A percentile compares a stretch with the other conserved stretches of the same genome.
Conservation (phyloP, 1,284 basidiomycete genomes). For the Psilocybe mexicana region DNA sequence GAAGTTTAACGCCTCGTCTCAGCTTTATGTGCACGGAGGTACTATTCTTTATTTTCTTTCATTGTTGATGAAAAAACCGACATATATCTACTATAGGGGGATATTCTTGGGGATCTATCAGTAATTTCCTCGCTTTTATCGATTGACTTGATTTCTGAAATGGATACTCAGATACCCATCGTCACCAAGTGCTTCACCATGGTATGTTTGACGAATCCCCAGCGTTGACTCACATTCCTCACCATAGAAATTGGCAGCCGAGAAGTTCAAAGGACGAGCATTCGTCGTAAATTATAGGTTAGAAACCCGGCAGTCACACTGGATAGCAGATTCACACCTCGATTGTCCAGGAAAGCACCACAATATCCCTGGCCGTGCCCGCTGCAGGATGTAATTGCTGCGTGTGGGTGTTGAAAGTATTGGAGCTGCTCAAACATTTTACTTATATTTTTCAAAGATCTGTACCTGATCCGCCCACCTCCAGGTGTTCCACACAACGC, state of each 20-base stretch:
- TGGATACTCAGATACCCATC: conserved; percentile 57
- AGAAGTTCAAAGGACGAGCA: conserved; percentile 70
- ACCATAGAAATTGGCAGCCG: conserved; percentile 40
- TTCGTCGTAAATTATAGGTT: conserved; percentile 65
- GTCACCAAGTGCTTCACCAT: conserved; percentile 66
- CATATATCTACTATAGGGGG: conserved; percentile 40
- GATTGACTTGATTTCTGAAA: conserved; percentile 2
- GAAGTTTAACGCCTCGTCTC: conserved; percentile 1
- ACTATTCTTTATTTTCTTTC: conserved; percentile 7
- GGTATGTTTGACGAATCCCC: conserved; percentile 33
- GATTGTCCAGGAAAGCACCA: conserved; percentile 61
- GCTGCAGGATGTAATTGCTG: conserved; percentile 77
- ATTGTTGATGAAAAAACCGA: not conserved
- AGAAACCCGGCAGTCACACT: not conserved
- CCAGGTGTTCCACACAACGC: conserved; percentile 66
- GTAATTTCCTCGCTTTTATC: conserved; percentile 30
- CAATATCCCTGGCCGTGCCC: conserved; percentile 91
- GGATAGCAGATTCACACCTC: not conserved
- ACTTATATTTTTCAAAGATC: conserved; percentile 43
- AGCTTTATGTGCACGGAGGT: conserved; percentile 80
- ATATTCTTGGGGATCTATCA: conserved; percentile 69
- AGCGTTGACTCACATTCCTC: not conserved
- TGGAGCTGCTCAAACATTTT: not conserved
- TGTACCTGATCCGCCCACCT: conserved; percentile 82
- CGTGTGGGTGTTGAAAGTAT: conserved; percentile 46